Conservation (phyloP, 2,329 filamentous ascomycete species). For the Macrophomina phaseolina region DNA sequence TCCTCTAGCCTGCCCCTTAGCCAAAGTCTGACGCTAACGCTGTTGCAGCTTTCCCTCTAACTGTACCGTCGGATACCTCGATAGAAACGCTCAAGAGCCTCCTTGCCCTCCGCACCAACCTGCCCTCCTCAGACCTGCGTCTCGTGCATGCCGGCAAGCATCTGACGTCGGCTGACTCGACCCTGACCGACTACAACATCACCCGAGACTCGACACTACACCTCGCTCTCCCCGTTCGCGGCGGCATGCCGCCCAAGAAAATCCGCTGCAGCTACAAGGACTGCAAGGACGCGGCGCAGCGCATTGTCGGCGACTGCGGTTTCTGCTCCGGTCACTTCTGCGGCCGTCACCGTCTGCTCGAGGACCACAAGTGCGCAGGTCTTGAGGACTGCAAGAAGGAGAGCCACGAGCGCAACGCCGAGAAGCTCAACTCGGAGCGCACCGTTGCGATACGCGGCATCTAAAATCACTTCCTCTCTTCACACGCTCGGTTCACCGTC, state of each 20-base stretch:
- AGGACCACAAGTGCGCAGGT: conserved; percentile 91
- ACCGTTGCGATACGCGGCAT: conserved; percentile 94
- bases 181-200: conserved; percentile 57
- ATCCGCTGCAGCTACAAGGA: conserved; percentile 87
- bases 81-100: conserved; percentile 62
- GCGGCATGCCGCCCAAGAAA: conserved; percentile 70
- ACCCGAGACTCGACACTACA: conserved; percentile 58
- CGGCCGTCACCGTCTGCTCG: conserved; percentile 89
- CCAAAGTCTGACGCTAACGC: conserved; percentile 31
- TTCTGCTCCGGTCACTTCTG: conserved; percentile 96
- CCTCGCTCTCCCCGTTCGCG: conserved; percentile 63
- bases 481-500: background rate
- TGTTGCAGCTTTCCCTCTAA: conserved; percentile 60
- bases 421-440: conserved; percentile 88
- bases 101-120: conserved; percentile 63
- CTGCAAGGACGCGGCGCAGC: conserved; percentile 85
- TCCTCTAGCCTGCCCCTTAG: conserved; percentile 32
- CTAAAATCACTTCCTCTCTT: conserved; percentile 46
- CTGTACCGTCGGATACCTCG: conserved; percentile 59
- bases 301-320: conserved; percentile 93
- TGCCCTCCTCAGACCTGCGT: conserved; percentile 57
- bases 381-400: conserved; percentile 98
- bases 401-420: conserved; percentile 90
- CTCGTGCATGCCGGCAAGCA: conserved; percentile 65
- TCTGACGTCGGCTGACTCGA: conserved; percentile 48